phyloP scores from a whole-genome alignment of 331 rosid genomes.

The Dryas integrifolia region DNA sequence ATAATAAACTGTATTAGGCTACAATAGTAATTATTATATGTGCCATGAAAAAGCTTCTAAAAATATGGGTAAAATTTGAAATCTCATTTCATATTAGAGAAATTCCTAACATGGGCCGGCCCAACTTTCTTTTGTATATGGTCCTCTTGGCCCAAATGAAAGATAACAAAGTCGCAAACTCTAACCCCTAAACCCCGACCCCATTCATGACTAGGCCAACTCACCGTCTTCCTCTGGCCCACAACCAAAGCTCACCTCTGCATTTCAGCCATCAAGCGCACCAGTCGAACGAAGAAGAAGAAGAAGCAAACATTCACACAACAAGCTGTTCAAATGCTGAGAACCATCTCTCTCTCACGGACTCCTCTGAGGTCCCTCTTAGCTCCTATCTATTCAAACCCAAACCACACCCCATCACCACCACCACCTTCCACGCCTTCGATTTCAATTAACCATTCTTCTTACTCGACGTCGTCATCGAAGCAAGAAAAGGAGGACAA shows the following conservation, averaged over 20 bases:
- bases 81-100: too few species aligned
- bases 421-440: slow-evolving; percentile 16
- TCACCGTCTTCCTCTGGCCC: not conserved
- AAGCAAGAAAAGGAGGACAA: slow-evolving; percentile 37
- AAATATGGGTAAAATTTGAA: too few species aligned
- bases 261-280: not conserved
- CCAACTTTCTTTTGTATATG: not conserved
- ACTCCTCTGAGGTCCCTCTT: slow-evolving; percentile 28
- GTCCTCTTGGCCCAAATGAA: not conserved
- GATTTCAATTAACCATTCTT: slow-evolving; percentile 23
- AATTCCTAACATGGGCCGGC: not conserved
- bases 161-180: not conserved
- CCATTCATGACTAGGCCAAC: not conserved
- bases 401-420: slow-evolving; percentile 1
- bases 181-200: too few species aligned
- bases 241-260: not conserved
- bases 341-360: slow-evolving; percentile 28
- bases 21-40: too few species aligned
- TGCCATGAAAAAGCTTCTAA: too few species aligned
- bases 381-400: slow-evolving; percentile 18
- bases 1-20: too few species aligned
- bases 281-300: not conserved
- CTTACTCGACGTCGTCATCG: slow-evolving; percentile 33
- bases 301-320: not conserved
- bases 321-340: slow-evolving; percentile 38